A percentile compares a stretch with the other conserved stretches of the same genome.
phyloP scores from a whole-genome alignment of 1,284 basidiomycete genomes.

The Malassezia arunalokei region DNA sequence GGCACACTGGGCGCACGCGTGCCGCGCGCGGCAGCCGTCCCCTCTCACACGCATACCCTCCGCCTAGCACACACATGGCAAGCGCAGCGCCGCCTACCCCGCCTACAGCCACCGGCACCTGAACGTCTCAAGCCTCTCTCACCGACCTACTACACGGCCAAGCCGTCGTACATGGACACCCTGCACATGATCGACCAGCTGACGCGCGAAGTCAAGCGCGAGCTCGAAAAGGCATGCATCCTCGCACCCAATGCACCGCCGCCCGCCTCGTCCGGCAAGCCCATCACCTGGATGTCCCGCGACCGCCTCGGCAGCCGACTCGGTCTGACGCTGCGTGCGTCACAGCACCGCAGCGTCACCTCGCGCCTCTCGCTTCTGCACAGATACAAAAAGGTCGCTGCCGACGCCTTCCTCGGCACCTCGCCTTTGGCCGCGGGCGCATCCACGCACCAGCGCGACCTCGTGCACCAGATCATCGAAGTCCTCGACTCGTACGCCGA shows the following conservation, averaged over 20 bases:
- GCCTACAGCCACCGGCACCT: slow-evolving; percentile 8
- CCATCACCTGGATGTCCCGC: slow-evolving; percentile 55
- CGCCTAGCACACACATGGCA: not conserved
- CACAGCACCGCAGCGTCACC: slow-evolving; percentile 61
- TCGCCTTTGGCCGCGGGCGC: slow-evolving; percentile 1
- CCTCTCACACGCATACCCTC: too few relatives aligned
- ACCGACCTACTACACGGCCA: slow-evolving; percentile 76
- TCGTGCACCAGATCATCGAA: slow-evolving; percentile 21
- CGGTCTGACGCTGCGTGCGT: slow-evolving; percentile 56
- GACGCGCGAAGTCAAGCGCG: slow-evolving; percentile 53
- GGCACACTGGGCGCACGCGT: not conserved
- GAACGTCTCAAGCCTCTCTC: slow-evolving; percentile 50
- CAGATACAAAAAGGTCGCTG: slow-evolving; percentile 54
- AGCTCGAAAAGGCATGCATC: slow-evolving; percentile 59
- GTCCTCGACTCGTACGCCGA: slow-evolving; percentile 28
- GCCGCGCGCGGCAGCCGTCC: not conserved
- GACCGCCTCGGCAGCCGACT: slow-evolving; percentile 55
- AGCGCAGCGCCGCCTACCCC: not conserved
- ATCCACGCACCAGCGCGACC: not conserved
- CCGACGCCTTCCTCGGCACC: slow-evolving; percentile 10
- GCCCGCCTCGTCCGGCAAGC: slow-evolving; percentile 27
- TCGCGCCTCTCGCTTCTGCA: slow-evolving; percentile 61
- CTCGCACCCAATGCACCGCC: slow-evolving; percentile 64
- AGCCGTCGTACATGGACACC: slow-evolving; percentile 63
- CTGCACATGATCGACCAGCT: slow-evolving; percentile 59